Evolutionary conservation across 2,329 filamentous ascomycete genomes (phyloP), one percentile per base, ranked within the genome.

Genomic region (Camillea tinctor): DNA sequence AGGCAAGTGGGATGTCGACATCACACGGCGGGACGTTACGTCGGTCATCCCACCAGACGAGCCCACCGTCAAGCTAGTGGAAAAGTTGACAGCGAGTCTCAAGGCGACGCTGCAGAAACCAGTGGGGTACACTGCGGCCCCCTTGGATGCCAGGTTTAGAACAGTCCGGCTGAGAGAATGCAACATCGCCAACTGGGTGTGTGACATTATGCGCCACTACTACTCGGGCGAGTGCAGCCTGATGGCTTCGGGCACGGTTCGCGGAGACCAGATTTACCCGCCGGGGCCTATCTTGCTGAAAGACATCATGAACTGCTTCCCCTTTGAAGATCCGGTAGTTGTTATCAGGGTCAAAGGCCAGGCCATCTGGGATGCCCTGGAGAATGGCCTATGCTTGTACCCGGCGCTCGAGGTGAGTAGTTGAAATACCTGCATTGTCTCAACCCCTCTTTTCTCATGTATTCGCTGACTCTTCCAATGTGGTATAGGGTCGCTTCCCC

Each of bases 161-260:
- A 96, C 92, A 0, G 91, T 96, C 0, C 83, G 93, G 11, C 79
- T 85, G 20, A 81, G 79, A 52, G 93, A 97, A 75, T 92, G 89
- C 57, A 97, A 97, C 70, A 78, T 96, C 15, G 92, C 90, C 1
- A 97, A 97, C 75, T 96, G 96, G 73, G 89, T 96, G 2, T 95
- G 91, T 75, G 93, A 97, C 72, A 83, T 97, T 22, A 96, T 97
- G 92, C 85, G 92, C 7, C 87, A 87, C 62, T 89, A 96, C 71
- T 92, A 97, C 72, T 77, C 81, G 4, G 88, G 91, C 0, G 93
- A 97, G 68, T 96, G 92, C 71, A 85, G 87, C 26, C 81, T 96
- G 63, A 95, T 96, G 88, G 92, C 91, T 0, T 84, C 90, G 0
- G 93, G 93, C 0, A 96, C 93, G 0, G 92, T 96, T 56, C 85